These are phyloP conservation scores for Leccinum subgranulosum DNA, from an alignment of 768 basidiomycete species.

Conservation along the genomic window DNA sequence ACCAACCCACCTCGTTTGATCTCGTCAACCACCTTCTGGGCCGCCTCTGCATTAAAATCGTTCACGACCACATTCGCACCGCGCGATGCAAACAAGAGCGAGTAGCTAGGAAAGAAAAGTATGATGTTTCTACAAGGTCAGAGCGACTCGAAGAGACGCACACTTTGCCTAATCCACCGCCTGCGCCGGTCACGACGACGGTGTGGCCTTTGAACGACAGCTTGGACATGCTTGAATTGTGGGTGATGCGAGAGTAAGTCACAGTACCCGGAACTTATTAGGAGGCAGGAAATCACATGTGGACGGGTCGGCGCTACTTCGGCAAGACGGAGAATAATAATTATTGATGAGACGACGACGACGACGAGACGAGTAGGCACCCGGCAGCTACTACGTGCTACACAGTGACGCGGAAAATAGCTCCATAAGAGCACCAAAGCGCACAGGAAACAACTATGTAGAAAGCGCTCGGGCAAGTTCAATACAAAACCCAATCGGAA, in stretches of 20 bases:
- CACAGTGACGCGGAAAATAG: conserved; percentile 32
- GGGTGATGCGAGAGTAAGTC: not conserved
- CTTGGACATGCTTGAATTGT: conserved; percentile 28
- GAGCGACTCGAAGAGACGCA: conserved; percentile 39
- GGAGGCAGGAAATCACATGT: conserved; percentile 12
- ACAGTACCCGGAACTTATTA: not conserved
- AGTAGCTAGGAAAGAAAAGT: conserved; percentile 56
- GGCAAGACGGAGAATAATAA: conserved; percentile 20
- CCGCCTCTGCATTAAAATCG: conserved; percentile 84
- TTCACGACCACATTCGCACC: conserved; percentile 96
- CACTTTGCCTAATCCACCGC: conserved; percentile 91
- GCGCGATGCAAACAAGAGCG: conserved; percentile 85
- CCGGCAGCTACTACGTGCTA: conserved; percentile 33
- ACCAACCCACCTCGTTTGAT: conserved; percentile 65
- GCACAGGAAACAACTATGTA: conserved; percentile 26
- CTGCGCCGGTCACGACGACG: conserved; percentile 94
- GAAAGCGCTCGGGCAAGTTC: conserved; percentile 26
- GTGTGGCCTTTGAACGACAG: conserved; percentile 84
- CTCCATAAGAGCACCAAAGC: conserved; percentile 27
- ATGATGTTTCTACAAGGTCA: not conserved
- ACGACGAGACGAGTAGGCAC: conserved; percentile 27
- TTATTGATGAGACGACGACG: conserved; percentile 16
- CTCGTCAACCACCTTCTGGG: conserved; percentile 89
- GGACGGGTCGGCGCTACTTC: not conserved
- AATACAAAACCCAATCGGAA: conserved; percentile 21